phyloP scores from a whole-genome alignment of 768 basidiomycete genomes.

The Tulasnella sp. region DNA sequence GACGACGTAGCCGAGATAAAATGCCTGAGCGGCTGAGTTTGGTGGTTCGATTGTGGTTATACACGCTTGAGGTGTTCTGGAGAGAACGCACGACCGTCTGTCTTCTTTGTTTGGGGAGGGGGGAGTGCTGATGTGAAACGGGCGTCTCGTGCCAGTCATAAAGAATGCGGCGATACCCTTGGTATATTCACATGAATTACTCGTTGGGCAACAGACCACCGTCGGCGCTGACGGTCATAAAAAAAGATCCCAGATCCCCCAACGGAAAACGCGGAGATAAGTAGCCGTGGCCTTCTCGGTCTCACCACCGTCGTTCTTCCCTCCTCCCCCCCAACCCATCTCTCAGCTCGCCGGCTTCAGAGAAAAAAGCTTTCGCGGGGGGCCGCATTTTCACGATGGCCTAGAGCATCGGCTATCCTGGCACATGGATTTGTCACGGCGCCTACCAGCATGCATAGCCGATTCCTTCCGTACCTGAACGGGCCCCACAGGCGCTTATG shows the following conservation, averaged over 20 bases:
- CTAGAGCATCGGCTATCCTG: not conserved
- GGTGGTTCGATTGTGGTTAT: not conserved
- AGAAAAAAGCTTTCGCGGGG: not conserved
- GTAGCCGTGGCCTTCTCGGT: not conserved
- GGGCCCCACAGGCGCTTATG: slow-evolving; percentile 4
- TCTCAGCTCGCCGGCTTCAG: not conserved
- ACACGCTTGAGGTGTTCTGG: not conserved
- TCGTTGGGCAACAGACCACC: not conserved
- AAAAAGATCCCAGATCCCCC: not conserved
- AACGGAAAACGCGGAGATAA: slow-evolving; percentile 1
- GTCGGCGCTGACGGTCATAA: not conserved
- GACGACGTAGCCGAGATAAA: not conserved
- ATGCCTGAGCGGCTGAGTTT: not conserved
- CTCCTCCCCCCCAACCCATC: not conserved
- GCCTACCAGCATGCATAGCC: not conserved
- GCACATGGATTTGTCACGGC: not conserved
- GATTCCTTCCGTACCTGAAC: slow-evolving; percentile 2
- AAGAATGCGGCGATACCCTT: not conserved
- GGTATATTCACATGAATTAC: not conserved
- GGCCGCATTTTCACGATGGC: not conserved
- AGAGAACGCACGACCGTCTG: no score
- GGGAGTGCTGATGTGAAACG: no score
- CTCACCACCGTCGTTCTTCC: not conserved
- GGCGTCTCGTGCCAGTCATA: not conserved
- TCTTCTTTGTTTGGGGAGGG: no score